Evolutionary conservation across 768 basidiomycete genomes (phyloP), one percentile per base, ranked within the genome.

Genomic region (Lyophyllum semitale): DNA sequence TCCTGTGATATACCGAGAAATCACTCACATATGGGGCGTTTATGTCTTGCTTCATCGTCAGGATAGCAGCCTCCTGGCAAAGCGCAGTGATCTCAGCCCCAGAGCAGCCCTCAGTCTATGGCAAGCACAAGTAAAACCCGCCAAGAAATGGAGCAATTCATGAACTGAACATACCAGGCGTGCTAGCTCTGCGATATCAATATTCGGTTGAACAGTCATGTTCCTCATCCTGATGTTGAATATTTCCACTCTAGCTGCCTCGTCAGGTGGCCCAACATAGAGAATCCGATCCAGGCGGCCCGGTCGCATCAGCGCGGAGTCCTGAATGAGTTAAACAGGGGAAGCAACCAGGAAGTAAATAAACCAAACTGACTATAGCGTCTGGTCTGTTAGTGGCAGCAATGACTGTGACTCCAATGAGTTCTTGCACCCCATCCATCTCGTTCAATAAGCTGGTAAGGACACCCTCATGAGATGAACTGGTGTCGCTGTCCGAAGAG

Each of bases 371-470:
- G 57, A 91, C 89, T 40, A 97, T 86, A n/a, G 85, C 84, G 57
- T 97, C 95, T 8, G 97, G 97, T 53, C 95, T 75, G 68, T 99
- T 98, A 12, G 97, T 99, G 0, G 97, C 97, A 1, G 94, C 97
- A 9, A 99, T 84, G 30, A 98, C 84, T 0, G 93, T 95, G n/a
- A 99, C 97, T 0, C 95, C 95, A 17, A 89, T 77, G 18, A 98
- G 77, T 71, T 96, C 94, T 71, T 98, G 93, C 0, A 98, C 91
- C 18, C 97, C 97, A 66, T 98, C 97, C 94, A 98, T 98, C 68
- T 99, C 97, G 66, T 96, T 98, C 53, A 99, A 69, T 12, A 99
- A 77, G 57, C 87, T 96, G 1, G 95, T 95, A 8, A 99, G 79
- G 12, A 98, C 93, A 8, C 97, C 95, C 61, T 93, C 89, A 62